Percentiles rank a stretch among this genome's conserved stretches.
Conservation (phyloP, 2,329 filamentous ascomycete species). For the Emmonsiellopsis sp. region DNA sequence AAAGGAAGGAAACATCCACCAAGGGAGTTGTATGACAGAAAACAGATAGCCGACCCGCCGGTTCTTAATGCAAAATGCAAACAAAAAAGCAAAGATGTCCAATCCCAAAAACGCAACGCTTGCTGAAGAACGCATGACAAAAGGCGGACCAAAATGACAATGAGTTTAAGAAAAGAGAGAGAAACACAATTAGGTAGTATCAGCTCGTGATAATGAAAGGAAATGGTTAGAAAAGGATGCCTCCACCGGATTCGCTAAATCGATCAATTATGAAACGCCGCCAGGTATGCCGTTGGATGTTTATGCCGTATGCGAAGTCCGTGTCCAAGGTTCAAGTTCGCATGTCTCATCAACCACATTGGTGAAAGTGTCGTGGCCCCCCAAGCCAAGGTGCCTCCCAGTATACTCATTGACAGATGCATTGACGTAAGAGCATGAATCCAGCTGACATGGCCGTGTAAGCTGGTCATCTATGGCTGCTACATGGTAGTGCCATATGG, state of each 20-base stretch:
- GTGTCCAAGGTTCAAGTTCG: conserved; percentile 22
- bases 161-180: conserved; percentile 33
- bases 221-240: conserved; percentile 28
- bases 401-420: not conserved
- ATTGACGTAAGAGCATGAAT: conserved; percentile 2
- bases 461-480: conserved; percentile 35
- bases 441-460: conserved; percentile 8
- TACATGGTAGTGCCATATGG: conserved; percentile 72
- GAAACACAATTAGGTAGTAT: conserved; percentile 28
- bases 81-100: conserved; percentile 14
- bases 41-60: conserved; percentile 39
- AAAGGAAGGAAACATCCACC: conserved; percentile 26
- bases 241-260: conserved; percentile 31
- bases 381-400: not conserved
- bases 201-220: conserved; percentile 29
- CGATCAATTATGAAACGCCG: conserved; percentile 38
- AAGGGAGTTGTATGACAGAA: conserved; percentile 21
- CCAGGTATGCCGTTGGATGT: conserved; percentile 42
- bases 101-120: conserved; percentile 39
- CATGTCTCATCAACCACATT: conserved; percentile 23
- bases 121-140: conserved; percentile 37
- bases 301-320: conserved; percentile 26
- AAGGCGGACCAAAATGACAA: conserved; percentile 16
- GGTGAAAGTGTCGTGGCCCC: conserved; percentile 11
- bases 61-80: conserved; percentile 33